Evolutionary conservation across 164 flowering plant genomes (phyloP).

Genomic region (Annona cherimola): DNA sequence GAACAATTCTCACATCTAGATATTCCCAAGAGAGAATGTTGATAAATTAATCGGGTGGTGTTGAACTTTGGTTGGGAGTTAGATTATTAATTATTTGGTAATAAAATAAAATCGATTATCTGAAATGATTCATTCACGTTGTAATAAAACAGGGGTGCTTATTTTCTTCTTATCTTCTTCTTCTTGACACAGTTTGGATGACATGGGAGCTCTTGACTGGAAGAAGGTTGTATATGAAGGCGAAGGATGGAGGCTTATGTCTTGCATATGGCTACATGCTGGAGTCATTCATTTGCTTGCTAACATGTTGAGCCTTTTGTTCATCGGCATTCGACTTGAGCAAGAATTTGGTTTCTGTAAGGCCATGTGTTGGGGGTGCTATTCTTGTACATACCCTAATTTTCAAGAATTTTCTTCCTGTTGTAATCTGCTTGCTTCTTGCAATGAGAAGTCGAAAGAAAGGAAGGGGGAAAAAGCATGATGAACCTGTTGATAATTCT

Average conservation of each 20-base stretch:
- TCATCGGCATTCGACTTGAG: slow-evolving; percentile 70
- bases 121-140: too few species aligned
- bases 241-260: slow-evolving; percentile 56
- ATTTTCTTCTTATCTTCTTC: neutral
- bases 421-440: too few species aligned
- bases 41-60: too few species aligned
- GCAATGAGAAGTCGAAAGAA: neutral
- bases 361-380: too few species aligned
- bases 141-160: neutral
- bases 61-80: too few species aligned
- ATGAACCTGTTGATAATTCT: neutral
- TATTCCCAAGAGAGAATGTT: too few species aligned
- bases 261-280: slow-evolving; percentile 77
- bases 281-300: slow-evolving; percentile 64
- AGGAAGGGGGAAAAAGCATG: neutral
- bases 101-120: too few species aligned
- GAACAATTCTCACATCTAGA: too few species aligned
- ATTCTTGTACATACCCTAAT: too few species aligned
- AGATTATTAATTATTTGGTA: too few species aligned
- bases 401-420: too few species aligned
- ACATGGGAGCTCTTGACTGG: slow-evolving; percentile 55
- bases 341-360: slow-evolving; percentile 85
- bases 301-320: slow-evolving; percentile 69
- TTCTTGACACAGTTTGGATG: slow-evolving; percentile 37
- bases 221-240: slow-evolving; percentile 31